phyloP scores from a whole-genome alignment of 192 early-diverging fungal genomes.

The Coemansia sp. region DNA sequence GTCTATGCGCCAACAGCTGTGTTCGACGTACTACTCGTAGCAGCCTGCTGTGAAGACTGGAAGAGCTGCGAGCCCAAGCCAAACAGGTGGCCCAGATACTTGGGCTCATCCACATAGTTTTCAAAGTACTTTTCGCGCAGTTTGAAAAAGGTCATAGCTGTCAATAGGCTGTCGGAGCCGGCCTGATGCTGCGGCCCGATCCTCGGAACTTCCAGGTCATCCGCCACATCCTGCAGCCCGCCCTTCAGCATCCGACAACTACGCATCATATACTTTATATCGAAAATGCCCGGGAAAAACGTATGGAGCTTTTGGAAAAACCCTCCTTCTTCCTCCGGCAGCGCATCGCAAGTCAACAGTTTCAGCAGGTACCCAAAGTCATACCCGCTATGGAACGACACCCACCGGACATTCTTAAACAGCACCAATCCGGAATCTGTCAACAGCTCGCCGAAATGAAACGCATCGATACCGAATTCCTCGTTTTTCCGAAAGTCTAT shows the following conservation, averaged over 20 bases:
- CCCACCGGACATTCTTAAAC: slow-evolving; percentile 92
- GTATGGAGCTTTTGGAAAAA: slow-evolving; percentile 90
- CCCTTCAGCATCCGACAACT: slow-evolving; percentile 95
- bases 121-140: slow-evolving; percentile 97
- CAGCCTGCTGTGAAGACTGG: slow-evolving; percentile 4
- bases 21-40: background rate
- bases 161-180: slow-evolving; percentile 94
- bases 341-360: slow-evolving; percentile 81
- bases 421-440: slow-evolving; percentile 97
- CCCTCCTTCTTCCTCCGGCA: slow-evolving; percentile 91
- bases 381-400: slow-evolving; percentile 98
- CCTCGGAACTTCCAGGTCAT: slow-evolving; percentile 87
- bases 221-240: slow-evolving; percentile 96
- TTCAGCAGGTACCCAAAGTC: slow-evolving; percentile 99
- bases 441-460: slow-evolving; percentile 95
- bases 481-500: slow-evolving; percentile 98
- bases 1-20: slow-evolving; percentile 23
- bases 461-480: slow-evolving; percentile 92
- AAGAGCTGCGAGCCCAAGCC: slow-evolving; percentile 43
- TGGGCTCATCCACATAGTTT: slow-evolving; percentile 89
- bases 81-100: slow-evolving; percentile 68
- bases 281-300: slow-evolving; percentile 99
- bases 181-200: slow-evolving; percentile 99
- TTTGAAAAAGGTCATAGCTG: slow-evolving; percentile 97
- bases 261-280: slow-evolving; percentile 98